Conservation (phyloP, 805 yeast species). For the Nakazawaea anatomiae region DNA sequence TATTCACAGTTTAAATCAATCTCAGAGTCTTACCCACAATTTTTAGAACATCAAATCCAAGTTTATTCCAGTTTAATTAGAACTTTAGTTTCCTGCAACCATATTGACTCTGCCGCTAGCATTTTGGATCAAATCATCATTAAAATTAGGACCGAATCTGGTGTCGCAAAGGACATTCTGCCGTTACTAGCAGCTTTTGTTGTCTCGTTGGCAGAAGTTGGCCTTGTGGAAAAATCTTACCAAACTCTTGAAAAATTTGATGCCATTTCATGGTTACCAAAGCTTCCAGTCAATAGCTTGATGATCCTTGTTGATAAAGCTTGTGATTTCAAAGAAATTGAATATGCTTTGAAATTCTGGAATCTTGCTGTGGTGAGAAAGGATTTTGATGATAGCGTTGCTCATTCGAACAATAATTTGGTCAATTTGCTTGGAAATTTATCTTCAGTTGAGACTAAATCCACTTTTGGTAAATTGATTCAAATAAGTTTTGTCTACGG, state of each 20-base stretch:
- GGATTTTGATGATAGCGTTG: conserved; percentile 21
- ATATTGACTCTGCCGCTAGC: conserved; percentile 44
- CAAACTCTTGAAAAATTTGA: conserved; percentile 21
- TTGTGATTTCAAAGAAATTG: conserved; percentile 17
- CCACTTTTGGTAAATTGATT: conserved; percentile 18
- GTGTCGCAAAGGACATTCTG: conserved; percentile 8
- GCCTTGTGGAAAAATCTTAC: conserved; percentile 19
- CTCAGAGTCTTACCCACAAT: conserved; percentile 3
- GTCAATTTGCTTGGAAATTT: conserved; percentile 6
- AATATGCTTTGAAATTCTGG: conserved; percentile 23
- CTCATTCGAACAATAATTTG: conserved; percentile 3
- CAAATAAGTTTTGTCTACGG: conserved; percentile 16
- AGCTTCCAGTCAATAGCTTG: conserved; percentile 21
- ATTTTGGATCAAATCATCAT: conserved; percentile 50
- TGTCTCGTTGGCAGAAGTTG: conserved; percentile 19
- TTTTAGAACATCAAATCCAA: conserved; percentile 30
- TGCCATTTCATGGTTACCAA: conserved; percentile 27
- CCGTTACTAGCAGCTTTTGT: conserved; percentile 21
- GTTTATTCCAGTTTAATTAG: conserved; percentile 49
- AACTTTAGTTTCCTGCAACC: conserved; percentile 45
- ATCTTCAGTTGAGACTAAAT: conserved; percentile 7
- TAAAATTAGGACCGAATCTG: conserved; percentile 30
- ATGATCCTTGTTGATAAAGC: conserved; percentile 19
- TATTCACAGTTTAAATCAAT: conserved; percentile 31
- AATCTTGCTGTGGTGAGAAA: conserved; percentile 22